Evolutionary conservation across 129 eudicot species (phyloP), one percentile per base, ranked within the genome.

Genomic region (Escallonia rubra): DNA sequence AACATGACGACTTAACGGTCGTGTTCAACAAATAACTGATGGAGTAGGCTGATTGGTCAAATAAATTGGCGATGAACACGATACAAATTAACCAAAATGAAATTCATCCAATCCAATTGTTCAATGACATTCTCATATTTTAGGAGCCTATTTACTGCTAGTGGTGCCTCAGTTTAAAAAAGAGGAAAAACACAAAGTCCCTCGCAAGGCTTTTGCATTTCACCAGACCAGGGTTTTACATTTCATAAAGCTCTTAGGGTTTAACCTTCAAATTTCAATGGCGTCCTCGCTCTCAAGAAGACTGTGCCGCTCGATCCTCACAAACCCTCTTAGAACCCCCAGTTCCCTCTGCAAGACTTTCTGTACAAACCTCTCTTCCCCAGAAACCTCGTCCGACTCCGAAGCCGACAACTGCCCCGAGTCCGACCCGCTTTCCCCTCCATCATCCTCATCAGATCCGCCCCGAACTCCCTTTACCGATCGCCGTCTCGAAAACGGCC

Each of bases 401-500:
- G 23, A 78, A 43, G 71, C 71, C 63, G 53, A 55, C 79, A 62
- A 55, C 59, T 60, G 62, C 54, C 45, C 81, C 72, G 80, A 77
- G 13, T 51, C 74, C 7, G 85, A 73, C 39, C 56, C 90, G 2
- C 4, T 63, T 12, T 59, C 64, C 34, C 62, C 59, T 34, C 41
- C 87, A 2, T 41, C 87, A 41, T 56, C 71, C 44, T 57, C 82
- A 10, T 38, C 72, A 10, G 12, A 70, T 12, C 48, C 77, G n/a
- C 38, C 14, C n/a, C 2, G 41, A 5, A 23, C 16, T 12, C 43
- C 49, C 8, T 12, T 38, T 48, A 43, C 14, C 4, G 83, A 86
- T 14, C 73, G 80, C 41, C 85, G 86, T 38, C 85, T 94, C 40
- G 93, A 89, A 60, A 81, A 82, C 57, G 99, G 99, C 49, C 57